These are phyloP conservation scores for Agrocybe chaxingu DNA, from an alignment of 768 basidiomycete species.

Conservation along the genomic window DNA sequence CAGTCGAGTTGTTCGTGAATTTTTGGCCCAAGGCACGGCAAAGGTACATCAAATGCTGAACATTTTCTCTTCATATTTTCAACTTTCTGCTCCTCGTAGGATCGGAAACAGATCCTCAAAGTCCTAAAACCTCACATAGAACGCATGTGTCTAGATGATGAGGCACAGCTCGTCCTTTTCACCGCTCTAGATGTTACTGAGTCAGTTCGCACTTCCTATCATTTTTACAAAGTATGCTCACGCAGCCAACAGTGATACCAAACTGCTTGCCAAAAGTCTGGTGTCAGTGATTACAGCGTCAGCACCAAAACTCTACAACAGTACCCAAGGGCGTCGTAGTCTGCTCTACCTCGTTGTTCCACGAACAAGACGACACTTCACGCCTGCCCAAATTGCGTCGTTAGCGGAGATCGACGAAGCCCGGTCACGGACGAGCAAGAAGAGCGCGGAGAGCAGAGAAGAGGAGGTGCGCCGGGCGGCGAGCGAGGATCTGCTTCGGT, in stretches of 20 bases:
- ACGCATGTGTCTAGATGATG: constrained; percentile 84
- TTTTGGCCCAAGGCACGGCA: constrained; percentile 78
- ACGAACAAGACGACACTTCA: constrained; percentile 83
- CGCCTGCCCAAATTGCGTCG: constrained; percentile 69
- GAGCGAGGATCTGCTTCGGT: constrained; percentile 70
- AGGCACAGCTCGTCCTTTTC: constrained; percentile 88
- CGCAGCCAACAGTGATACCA: constrained; percentile 68
- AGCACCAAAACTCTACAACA: constrained; percentile 54
- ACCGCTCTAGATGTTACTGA: constrained; percentile 89
- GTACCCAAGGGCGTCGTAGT: constrained; percentile 75
- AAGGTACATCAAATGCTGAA: constrained; percentile 47
- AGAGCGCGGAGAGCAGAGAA: constrained; percentile 57
- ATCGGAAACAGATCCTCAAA: constrained; percentile 90
- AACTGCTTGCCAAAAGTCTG: constrained; percentile 78
- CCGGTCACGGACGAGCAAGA: constrained; percentile 80
- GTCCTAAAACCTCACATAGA: constrained; percentile 86
- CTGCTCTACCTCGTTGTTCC: constrained; percentile 83
- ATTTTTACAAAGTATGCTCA: background rate
- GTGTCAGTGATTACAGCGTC: constrained; percentile 63
- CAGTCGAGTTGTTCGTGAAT: constrained; percentile 80
- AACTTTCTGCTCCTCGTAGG: constrained; percentile 36
- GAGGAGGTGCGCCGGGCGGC: constrained; percentile 73
- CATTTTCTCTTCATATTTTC: background rate
- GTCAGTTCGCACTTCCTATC: constrained; percentile 39
- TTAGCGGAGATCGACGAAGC: constrained; percentile 73